phyloP scores from a whole-genome alignment of 352 stramenopile species.

The Phytophthora chlamydospora region DNA sequence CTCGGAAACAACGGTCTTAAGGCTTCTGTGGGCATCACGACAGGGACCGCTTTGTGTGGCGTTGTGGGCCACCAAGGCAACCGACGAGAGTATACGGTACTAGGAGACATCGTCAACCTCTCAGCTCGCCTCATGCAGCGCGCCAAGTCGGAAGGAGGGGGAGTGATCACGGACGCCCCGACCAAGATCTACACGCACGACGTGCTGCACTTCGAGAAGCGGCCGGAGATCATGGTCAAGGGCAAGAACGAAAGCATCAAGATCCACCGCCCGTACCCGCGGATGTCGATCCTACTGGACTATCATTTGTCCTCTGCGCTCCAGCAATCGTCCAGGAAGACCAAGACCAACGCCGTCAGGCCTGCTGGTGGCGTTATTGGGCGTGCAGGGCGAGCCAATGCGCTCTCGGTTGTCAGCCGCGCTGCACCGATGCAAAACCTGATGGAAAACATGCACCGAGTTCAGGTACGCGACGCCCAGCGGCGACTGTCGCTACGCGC shows the following conservation, averaged over 20 bases:
- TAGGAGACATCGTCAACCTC: conserved; percentile 95
- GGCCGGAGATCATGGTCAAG: conserved; percentile 91
- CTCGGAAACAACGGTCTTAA: conserved; percentile 71
- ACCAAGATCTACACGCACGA: conserved; percentile 88
- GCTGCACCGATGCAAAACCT: conserved; percentile 71
- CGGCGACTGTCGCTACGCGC: conserved; percentile 61
- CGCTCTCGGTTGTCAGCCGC: conserved; percentile 33
- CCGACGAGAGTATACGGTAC: conserved; percentile 93
- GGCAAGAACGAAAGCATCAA: conserved; percentile 93
- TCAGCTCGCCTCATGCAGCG: conserved; percentile 93
- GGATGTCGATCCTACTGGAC: conserved; percentile 85
- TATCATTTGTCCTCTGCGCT: conserved; percentile 64
- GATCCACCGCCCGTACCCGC: conserved; percentile 86
- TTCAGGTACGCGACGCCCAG: conserved; percentile 84
- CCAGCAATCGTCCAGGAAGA: conserved; percentile 14
- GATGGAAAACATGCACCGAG: conserved; percentile 89
- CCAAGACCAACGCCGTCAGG: conserved; percentile 11
- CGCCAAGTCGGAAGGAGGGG: conserved; percentile 81
- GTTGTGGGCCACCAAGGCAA: conserved; percentile 92
- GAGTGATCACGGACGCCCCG: conserved; percentile 88
- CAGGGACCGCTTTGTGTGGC: conserved; percentile 91
- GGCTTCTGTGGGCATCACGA: conserved; percentile 92
- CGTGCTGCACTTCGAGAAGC: conserved; percentile 90
- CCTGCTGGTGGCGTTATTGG: conserved; percentile 34
- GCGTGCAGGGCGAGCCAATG: conserved; percentile 23